Evolutionary conservation across 2,329 filamentous ascomycete genomes (phyloP).

Genomic region (Sclerotinia glacialis): DNA sequence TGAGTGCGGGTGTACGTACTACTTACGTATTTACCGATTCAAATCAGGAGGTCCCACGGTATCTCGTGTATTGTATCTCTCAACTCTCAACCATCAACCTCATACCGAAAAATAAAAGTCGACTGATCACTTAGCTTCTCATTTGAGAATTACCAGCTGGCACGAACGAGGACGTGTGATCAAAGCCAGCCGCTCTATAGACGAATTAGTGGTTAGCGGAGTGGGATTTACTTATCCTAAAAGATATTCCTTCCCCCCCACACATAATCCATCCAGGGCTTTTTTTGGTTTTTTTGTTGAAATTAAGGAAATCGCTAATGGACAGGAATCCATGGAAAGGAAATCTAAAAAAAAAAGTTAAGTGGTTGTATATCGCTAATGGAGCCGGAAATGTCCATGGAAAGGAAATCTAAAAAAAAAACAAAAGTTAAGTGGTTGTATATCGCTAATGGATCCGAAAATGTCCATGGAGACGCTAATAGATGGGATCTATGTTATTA

Average conservation of each 20-base stretch:
- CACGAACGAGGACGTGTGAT: conserved; percentile 17
- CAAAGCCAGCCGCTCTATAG: conserved; percentile 6
- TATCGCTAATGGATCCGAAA: conserved; percentile 4
- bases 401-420: not conserved
- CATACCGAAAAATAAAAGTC: not conserved
- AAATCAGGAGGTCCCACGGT: no score
- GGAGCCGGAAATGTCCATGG: conserved; percentile 5
- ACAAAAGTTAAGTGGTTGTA: not conserved
- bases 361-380: not conserved
- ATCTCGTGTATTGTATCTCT: no score
- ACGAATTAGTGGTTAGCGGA: conserved; percentile 2
- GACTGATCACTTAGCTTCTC: conserved; percentile 14
- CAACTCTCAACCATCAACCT: no score
- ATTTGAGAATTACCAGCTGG: conserved; percentile 8
- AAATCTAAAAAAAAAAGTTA: no score
- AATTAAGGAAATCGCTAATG: not conserved
- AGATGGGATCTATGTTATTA: not conserved
- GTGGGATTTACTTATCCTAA: not conserved
- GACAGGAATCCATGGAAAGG: not conserved
- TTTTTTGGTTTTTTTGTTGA: not conserved
- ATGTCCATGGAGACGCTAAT: not conserved
- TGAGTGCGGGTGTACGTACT: no score
- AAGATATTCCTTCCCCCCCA: not conserved
- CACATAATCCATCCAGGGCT: not conserved
- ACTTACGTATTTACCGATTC: no score